A percentile compares a stretch with the other conserved stretches of the same genome.
phyloP scores from a whole-genome alignment of 208 protist species.

The Leishmania mexicana region DNA sequence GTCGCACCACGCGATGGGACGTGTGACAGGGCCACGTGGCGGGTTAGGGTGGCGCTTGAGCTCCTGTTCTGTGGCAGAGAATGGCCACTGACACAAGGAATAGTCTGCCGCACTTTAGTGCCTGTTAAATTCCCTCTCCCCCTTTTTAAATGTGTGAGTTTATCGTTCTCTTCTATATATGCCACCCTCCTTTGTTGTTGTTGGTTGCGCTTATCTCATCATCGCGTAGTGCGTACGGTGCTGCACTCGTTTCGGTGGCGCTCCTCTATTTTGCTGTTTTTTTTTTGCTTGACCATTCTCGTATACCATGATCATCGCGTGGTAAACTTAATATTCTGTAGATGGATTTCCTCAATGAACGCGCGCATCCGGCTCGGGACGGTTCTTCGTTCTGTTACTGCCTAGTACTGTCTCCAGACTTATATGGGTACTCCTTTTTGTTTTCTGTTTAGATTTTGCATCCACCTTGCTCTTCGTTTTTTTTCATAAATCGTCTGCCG shows the following conservation, averaged over 20 bases:
- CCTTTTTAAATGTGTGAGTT: background rate
- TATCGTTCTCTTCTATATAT: background rate
- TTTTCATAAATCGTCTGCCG: background rate
- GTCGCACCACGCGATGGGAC: background rate
- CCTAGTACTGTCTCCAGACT: background rate
- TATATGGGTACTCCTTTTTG: background rate
- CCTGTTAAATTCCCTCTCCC: background rate
- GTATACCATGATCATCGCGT: background rate
- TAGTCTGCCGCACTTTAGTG: no score
- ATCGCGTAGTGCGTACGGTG: background rate
- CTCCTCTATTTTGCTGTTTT: background rate
- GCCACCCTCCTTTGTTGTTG: background rate
- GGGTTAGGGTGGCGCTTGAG: background rate
- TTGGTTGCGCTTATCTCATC: background rate
- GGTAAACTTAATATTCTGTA: background rate
- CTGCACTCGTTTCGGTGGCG: background rate
- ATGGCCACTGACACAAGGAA: background rate
- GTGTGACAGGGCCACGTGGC: background rate
- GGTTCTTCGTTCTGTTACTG: background rate
- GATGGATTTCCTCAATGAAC: background rate
- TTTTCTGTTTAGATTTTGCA: background rate
- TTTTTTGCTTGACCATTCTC: background rate
- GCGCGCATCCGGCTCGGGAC: background rate
- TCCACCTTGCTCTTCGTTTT: background rate
- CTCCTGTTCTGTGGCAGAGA: background rate